Percentiles rank a stretch among this genome's conserved stretches.
These are phyloP conservation scores for Dentipellis sp. DNA, from an alignment of 768 basidiomycete species.

Conservation along the genomic window DNA sequence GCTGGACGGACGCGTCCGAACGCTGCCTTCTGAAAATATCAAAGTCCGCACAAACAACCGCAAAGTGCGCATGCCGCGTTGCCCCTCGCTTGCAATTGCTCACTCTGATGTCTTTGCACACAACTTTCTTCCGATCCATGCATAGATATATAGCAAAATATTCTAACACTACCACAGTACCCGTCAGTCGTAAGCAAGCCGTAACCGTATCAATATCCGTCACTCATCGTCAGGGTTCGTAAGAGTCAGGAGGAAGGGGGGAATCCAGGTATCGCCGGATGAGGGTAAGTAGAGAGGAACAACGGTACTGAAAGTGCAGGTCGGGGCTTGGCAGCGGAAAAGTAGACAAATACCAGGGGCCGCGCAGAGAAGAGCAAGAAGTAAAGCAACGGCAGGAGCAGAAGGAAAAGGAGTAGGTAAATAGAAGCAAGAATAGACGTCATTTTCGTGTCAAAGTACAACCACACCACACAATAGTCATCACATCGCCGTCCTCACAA, in stretches of 20 bases:
- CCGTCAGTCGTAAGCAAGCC: conserved; percentile 3
- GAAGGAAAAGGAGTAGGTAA: background rate
- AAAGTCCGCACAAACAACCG: background rate
- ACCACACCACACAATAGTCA: conserved; percentile 10
- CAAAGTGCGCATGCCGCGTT: background rate
- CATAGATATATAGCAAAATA: background rate
- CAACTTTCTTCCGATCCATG: background rate
- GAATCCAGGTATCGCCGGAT: background rate
- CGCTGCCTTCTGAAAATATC: background rate
- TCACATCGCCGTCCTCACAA: conserved; percentile 1
- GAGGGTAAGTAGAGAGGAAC: background rate
- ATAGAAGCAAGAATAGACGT: conserved; percentile 11
- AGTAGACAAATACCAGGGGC: background rate
- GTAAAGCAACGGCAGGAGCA: conserved; percentile 7
- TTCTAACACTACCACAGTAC: conserved; percentile 4
- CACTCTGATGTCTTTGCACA: background rate
- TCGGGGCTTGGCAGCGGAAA: too few species aligned
- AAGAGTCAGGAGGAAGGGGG: conserved; percentile 1
- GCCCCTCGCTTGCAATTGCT: background rate
- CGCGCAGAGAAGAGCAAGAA: background rate
- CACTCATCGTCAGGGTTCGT: conserved; percentile 14
- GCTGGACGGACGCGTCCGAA: background rate
- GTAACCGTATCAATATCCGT: conserved; percentile 8
- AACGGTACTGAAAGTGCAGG: background rate
- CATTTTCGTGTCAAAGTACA: conserved; percentile 8